Base-by-base conservation (phyloP, 2,329 filamentous ascomycete genomes). In the Exophiala viscosa region DNA sequence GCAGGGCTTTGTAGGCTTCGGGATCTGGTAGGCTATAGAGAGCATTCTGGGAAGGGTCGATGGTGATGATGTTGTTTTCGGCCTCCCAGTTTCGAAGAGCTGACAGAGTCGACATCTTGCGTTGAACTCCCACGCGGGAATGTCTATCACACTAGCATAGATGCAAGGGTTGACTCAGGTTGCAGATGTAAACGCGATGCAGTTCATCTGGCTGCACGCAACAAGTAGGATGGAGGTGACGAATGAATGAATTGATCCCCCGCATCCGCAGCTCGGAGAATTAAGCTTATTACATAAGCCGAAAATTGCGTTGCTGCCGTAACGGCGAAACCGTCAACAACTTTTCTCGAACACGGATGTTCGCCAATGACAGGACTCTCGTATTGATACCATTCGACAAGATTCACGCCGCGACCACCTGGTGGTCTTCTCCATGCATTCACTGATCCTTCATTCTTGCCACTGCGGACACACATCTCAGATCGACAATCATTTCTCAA, bases 31-130 rank as follows among this genome's bases (percentile, higher is more conserved):
- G 96, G 66, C 81, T 80, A 77, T 96, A 99, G 64, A 99, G 88
- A 41, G 90, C 90, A 72, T 99, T 93, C 65, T 90, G 88, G 62
- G 83, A 83, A 48, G 88, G 82, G 68, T 99, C 91, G 65, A 96
- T 84, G 56, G 96, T 82, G 67, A 86, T 81, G 72, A 90, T 77
- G 56, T 86, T 84, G 71, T 95, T 95, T 69, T 95, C 89, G 67
- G 93, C 82, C 79, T 96, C 92, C 61, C 61, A 64, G 14, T 45
- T 54, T 17, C 59, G 57, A 31, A 60, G 45, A 17, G 61, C 59
- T 13, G 59, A 48, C n/a, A 51, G 82, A 55, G 55, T 69, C 34
- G 61, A 60, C 61, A 64, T 62, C 10, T 31, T 40, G 52, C 8
- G 3, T 32, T 11, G 32, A 13, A 13, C n/a, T 5, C 9, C 23